Evolutionary conservation across 2,329 filamentous ascomycete species (phyloP), one percentile per base, ranked within the genome.

Genomic region (Cladophialophora immunda): DNA sequence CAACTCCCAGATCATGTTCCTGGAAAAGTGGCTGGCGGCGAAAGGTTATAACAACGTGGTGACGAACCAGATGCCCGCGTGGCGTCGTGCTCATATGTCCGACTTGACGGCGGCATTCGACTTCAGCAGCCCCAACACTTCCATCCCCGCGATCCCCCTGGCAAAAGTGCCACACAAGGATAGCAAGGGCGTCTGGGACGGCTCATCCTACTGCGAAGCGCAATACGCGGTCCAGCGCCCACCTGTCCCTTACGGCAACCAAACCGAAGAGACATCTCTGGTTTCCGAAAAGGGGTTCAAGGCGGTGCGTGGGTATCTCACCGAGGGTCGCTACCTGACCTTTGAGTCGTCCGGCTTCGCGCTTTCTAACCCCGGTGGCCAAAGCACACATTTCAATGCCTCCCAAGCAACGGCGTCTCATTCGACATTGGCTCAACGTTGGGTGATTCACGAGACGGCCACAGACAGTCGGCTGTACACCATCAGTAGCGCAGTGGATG

Each of bases 231-330:
- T 74, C 3, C 70, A 77, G 13, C 75, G 78, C 13, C 84, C 83
- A 4, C 75, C 80, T 0, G 81, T 85, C 2, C 85, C 85, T 0
- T 87, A 86, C 71, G 80, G 74, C 17, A 57, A 76, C 76, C 61
- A 81, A 79, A 63, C 32, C 11, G 70, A 78, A 22, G 77, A 81
- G 56, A 75, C 76, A 8, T 77, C 79, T 9, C 76, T 75, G 1
- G 75, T 79, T 47, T 82, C 81, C n/a, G 85, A 87, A 70, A 76
- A 83, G 41, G 85, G 85, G 1, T 87, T 82, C 79, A 87, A 87
- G 74, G 71, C 79, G 34, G 78, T 84, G 32, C 77, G 85, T 2
- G 85, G 85, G 0, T 77, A 80, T 25, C 75, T 87, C 29, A 86
- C 84, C 4, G 85, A 87, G 72, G 85, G 85, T 11, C 83, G 84